A percentile compares a stretch with the other conserved stretches of the same genome.
phyloP scores from a whole-genome alignment of 371 early-diverging fungal genomes.

The Chytridiales sp. region DNA sequence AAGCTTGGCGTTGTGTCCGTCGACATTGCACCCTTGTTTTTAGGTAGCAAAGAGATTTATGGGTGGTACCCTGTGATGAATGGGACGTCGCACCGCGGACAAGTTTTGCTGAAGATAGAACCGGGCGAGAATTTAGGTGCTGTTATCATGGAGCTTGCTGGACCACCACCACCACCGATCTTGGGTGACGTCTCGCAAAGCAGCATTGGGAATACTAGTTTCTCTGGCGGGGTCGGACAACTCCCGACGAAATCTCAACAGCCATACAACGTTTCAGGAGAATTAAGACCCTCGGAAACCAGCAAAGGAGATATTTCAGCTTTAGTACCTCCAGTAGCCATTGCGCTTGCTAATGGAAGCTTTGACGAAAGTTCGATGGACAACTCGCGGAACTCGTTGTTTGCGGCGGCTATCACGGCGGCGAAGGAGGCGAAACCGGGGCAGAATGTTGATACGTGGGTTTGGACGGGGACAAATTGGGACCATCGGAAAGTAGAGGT shows the following conservation, averaged over 20 bases:
- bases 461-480: slow-evolving; percentile 27
- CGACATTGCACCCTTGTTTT: slow-evolving; percentile 30
- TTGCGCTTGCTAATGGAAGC: not conserved
- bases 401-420: not conserved
- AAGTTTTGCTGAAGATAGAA: slow-evolving; percentile 26
- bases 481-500: slow-evolving; percentile 26
- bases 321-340: slow-evolving; percentile 3
- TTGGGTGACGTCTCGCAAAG: not conserved
- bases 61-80: slow-evolving; percentile 35
- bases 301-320: not conserved
- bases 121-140: slow-evolving; percentile 27
- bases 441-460: slow-evolving; percentile 30
- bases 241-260: too few relatives aligned
- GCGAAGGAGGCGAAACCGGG: not conserved
- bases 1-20: slow-evolving; percentile 21
- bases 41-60: slow-evolving; percentile 27
- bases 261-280: too few relatives aligned
- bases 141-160: slow-evolving; percentile 15
- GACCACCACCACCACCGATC: too few relatives aligned
- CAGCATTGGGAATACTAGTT: not conserved
- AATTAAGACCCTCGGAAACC: not conserved
- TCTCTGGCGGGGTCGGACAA: not conserved
- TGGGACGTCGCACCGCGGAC: slow-evolving; percentile 13
- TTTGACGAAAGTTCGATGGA: not conserved
- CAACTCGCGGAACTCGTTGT: too few relatives aligned